Evolutionary conservation across 2,329 filamentous ascomycete species (phyloP), one percentile per base, ranked within the genome.

Genomic region (Xylariaceae sp.): DNA sequence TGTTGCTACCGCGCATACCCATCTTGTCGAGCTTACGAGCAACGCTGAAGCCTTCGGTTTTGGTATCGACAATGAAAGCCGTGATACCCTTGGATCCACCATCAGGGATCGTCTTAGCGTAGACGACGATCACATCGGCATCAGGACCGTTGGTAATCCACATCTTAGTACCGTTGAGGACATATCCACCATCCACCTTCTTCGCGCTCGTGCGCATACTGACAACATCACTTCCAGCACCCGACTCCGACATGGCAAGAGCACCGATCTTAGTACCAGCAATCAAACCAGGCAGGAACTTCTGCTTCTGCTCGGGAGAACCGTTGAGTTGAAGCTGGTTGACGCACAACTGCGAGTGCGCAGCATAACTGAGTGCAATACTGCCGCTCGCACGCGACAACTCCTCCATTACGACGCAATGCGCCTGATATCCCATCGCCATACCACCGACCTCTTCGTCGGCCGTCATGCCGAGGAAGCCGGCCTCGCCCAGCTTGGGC

Each of bases 81-180:
- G 93, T 96, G 73, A 99, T 96, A 58, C 94, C 94, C 76, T 93
- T 96, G 64, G 88, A 90, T 1, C 80, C 91, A 61, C 84, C 86
- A 10, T 87, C 82, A 0, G 92, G 92, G 59, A 87, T 82, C 0
- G 93, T 97, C 80, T 97, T 97, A 56, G 93, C 93, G 74, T 99
- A 99, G n/a, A 99, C 92, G 57, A 99, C 86, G 57, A 97, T 87
- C 48, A 88, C 81, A 73, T 96, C 84, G n/a, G 94, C 94, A 72
- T 97, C 92, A 0, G 93, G 93, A 3, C 93, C 90, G 75, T 99
- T 99, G 63, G 93, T 99, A 73, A 99, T 99, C 93, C 93, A 99
- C 93, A 97, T 97, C 81, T 99, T 97, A 61, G 88, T 90, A 37
- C 92, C 93, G 70, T 92, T 91, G 57, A 99, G 78, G 17, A 92